A percentile compares a stretch with the other conserved stretches of the same genome.
Conservation (phyloP, 768 basidiomycete species). For the Hemileccinum rubropunctum region DNA sequence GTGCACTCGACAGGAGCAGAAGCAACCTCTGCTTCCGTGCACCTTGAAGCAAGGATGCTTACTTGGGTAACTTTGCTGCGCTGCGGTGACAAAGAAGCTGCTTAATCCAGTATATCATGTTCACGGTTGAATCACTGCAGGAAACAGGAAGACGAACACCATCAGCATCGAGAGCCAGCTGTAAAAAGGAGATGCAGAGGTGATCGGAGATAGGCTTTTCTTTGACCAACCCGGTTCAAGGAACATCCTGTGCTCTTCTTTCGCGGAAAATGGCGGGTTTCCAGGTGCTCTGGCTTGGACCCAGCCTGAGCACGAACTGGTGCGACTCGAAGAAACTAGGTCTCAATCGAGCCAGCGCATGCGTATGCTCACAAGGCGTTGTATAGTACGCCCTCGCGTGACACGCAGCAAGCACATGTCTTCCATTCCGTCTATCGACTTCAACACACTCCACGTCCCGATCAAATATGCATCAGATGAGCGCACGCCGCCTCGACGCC, state of each 20-base stretch:
- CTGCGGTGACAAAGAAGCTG: conserved; percentile 17
- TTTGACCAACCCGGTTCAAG: conserved; percentile 5
- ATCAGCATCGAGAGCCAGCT: too few relatives aligned
- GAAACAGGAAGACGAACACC: conserved; percentile 8
- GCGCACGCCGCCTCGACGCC: not conserved
- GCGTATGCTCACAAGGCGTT: conserved; percentile 12
- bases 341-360: too few relatives aligned
- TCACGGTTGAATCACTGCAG: conserved; percentile 10
- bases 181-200: conserved; percentile 26
- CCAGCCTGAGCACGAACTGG: conserved; percentile 15
- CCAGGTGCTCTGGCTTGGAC: too few relatives aligned
- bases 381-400: conserved; percentile 3
- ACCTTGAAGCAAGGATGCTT: conserved; percentile 11
- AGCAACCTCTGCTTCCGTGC: conserved; percentile 15
- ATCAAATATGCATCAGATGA: conserved; percentile 2
- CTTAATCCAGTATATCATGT: conserved; percentile 12
- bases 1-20: conserved; percentile 21
- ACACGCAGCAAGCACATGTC: conserved; percentile 9
- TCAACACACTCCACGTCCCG: too few relatives aligned
- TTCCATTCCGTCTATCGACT: conserved; percentile 28
- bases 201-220: conserved; percentile 32
- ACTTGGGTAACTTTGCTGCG: conserved; percentile 14
- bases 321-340: not conserved
- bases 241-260: not conserved
- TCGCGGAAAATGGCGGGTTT: too few relatives aligned